These are phyloP conservation scores for Stachybotrys elegans DNA, from an alignment of 2,329 filamentous ascomycete genomes.

Conservation along the genomic window DNA sequence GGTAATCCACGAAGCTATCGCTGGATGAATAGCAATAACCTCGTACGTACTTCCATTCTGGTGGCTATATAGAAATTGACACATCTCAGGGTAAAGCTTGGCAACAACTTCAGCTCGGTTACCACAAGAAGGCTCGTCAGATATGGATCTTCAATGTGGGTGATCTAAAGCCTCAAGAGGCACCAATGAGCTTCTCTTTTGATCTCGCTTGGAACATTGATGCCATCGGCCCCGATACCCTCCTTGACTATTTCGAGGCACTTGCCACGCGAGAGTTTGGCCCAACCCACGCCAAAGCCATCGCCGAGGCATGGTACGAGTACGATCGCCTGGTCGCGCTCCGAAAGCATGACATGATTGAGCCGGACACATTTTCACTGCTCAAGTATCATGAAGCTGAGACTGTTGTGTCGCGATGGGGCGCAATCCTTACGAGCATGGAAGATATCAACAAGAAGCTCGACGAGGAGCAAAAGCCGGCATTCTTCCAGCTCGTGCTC, in stretches of 20 bases:
- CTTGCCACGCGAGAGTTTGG: slow-evolving; percentile 48
- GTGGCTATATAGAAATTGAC: background rate
- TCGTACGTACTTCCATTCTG: slow-evolving; percentile 43
- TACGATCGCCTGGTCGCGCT: slow-evolving; percentile 44
- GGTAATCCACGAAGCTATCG: slow-evolving; percentile 28
- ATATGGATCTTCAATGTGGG: slow-evolving; percentile 65
- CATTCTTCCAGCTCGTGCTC: slow-evolving; percentile 56
- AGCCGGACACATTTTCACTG: slow-evolving; percentile 49
- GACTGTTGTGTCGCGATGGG: slow-evolving; percentile 44
- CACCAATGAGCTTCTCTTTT: slow-evolving; percentile 52
- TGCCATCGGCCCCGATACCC: slow-evolving; percentile 17
- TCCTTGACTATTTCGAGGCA: slow-evolving; percentile 2
- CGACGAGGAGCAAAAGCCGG: slow-evolving; percentile 35
- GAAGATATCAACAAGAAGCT: slow-evolving; percentile 38
- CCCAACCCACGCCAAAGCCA: slow-evolving; percentile 33
- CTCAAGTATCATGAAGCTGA: slow-evolving; percentile 57
- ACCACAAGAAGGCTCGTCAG: slow-evolving; percentile 48
- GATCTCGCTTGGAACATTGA: slow-evolving; percentile 41
- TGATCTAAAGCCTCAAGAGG: slow-evolving; percentile 56
- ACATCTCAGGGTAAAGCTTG: slow-evolving; percentile 32
- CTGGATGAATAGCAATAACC: slow-evolving; percentile 50
- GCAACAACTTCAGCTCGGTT: slow-evolving; percentile 45
- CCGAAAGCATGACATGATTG: slow-evolving; percentile 55
- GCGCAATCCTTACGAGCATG: slow-evolving; percentile 35
- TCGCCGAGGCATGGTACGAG: slow-evolving; percentile 43